A percentile compares a stretch with the other conserved stretches of the same genome.
These are phyloP conservation scores for Jasminum sambac DNA, from an alignment of 257 asterid species.

Conservation along the genomic window DNA sequence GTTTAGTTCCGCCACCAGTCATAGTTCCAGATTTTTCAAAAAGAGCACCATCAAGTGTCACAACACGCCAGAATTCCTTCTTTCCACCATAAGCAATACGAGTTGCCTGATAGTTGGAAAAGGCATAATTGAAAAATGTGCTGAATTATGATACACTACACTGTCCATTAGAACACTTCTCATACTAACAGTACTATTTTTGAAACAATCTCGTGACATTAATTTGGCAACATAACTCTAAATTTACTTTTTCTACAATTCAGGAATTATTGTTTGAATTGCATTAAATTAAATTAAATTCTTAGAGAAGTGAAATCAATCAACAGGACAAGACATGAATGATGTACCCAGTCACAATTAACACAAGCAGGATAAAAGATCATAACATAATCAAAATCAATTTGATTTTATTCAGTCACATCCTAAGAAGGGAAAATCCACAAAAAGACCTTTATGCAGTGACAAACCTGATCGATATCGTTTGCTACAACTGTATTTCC, in stretches of 20 bases:
- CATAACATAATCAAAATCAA: not conserved
- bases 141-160: not conserved
- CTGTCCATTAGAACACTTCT: not conserved
- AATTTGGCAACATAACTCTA: not conserved
- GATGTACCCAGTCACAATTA: not conserved
- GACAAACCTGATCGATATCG: slow-evolving; percentile 81
- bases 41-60: slow-evolving; percentile 88
- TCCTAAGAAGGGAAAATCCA: slow-evolving; percentile 4
- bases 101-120: slow-evolving; percentile 62
- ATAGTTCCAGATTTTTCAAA: slow-evolving; percentile 95
- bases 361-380: not conserved
- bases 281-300: not conserved
- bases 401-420: not conserved
- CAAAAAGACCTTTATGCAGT: not conserved
- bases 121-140: slow-evolving; percentile 4
- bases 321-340: not conserved
- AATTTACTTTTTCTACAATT: not conserved
- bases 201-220: not conserved
- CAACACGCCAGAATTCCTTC: slow-evolving; percentile 81
- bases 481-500: slow-evolving; percentile 77
- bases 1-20: slow-evolving; percentile 93
- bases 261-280: not conserved
- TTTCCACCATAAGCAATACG: slow-evolving; percentile 80
- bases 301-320: not conserved
- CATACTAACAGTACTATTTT: not conserved